Base-by-base conservation (phyloP, 1,284 basidiomycete genomes). In the Coriolopsis trogii region DNA sequence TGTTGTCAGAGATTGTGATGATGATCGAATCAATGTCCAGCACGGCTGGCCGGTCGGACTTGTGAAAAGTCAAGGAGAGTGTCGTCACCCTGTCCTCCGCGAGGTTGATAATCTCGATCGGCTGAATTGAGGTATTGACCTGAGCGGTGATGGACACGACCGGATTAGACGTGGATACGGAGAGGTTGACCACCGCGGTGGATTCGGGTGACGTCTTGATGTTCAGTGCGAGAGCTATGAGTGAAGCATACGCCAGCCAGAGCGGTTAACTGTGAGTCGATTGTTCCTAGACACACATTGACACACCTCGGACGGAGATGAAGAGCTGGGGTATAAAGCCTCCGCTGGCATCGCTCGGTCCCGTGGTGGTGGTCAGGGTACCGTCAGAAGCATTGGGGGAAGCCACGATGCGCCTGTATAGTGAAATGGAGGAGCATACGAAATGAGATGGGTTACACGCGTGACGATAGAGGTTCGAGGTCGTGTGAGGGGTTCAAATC, bases 321-420 rank as follows among this genome's bases (percentile, higher is more conserved):
- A 67, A 69, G 18, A 69, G 51, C 49, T 69, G 67, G 33, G 67
- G 67, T 26, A 65, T 51, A 40, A 69, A 33, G 21, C 54, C 56
- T 8, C 58, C 61, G n/a, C 53, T 56, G 3, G 52, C 52, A 21
- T 56, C 30, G 15, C 53, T 62, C 10, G 67, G 62, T 9, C 67
- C 67, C 29, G 49, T 56, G 33, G 67, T 68, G n/a, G 64, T 62
- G 28, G 66, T 65, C 16, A 69, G 57, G 18, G 63, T 59, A 30
- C 62, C 62, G 46, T 56, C 53, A 13, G 66, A 58, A 36, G 60
- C 63, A 30, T 53, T 56, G 12, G 58, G 43, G 10, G 63, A 56
- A 33, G 54, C 24, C 6, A 65, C 46, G 26, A 67, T 56, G 23
- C 59, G 65, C 67, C 67, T 69, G 43, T n/a, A n/a, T n/a, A n/a